Evolutionary conservation across 108 stramenopile genomes (phyloP).

Genomic region (Aurantiochytrium sp.): DNA sequence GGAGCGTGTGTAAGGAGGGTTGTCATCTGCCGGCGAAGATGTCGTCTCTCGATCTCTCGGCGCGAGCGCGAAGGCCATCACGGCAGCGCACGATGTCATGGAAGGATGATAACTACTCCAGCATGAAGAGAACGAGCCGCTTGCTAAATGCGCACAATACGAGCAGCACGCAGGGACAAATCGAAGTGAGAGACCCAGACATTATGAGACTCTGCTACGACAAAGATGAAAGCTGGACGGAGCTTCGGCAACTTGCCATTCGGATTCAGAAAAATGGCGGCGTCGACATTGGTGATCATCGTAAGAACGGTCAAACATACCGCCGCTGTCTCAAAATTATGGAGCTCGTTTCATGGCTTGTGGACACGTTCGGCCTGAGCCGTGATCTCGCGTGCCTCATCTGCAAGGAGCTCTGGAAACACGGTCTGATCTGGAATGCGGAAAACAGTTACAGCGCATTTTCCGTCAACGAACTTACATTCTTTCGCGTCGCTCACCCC

Average conservation of each 20-base stretch:
- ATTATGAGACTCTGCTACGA: not conserved
- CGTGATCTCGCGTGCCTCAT: not conserved
- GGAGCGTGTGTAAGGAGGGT: too few relatives aligned
- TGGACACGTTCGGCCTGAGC: not conserved
- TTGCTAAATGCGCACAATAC: not conserved
- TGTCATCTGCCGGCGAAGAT: too few relatives aligned
- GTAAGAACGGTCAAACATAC: not conserved
- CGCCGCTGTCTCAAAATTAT: not conserved
- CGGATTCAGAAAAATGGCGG: slow-evolving; percentile 8
- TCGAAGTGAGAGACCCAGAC: not conserved
- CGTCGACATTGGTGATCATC: not conserved
- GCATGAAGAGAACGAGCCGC: not conserved
- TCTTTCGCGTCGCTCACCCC: not conserved
- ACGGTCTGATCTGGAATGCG: not conserved
- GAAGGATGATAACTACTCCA: too few relatives aligned
- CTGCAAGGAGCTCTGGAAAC: not conserved
- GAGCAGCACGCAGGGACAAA: not conserved
- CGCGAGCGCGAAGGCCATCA: too few relatives aligned
- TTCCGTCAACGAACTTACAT: not conserved
- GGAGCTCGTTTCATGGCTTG: not conserved
- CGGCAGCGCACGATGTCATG: too few relatives aligned
- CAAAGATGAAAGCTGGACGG: not conserved
- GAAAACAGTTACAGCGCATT: not conserved
- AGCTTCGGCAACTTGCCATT: not conserved
- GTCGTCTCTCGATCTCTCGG: too few relatives aligned